Evolutionary conservation across 768 basidiomycete species (phyloP).

Genomic region (Butyriboletus loyo): DNA sequence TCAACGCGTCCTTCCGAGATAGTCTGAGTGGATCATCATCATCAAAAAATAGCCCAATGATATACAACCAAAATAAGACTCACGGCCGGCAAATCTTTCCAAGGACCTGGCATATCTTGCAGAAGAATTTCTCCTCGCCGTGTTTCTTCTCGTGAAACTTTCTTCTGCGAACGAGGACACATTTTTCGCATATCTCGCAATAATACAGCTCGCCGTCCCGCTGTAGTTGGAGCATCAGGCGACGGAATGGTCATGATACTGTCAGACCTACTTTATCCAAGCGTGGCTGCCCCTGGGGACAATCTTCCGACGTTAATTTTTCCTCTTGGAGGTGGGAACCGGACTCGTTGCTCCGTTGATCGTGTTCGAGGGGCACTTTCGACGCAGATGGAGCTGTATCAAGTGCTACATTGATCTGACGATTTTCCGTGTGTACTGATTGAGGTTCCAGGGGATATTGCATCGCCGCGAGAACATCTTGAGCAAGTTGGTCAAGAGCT

Average conservation of each 20-base stretch:
- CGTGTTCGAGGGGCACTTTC: background rate
- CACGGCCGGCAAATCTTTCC: background rate
- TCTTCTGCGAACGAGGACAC: background rate
- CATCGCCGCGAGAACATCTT: too few relatives aligned
- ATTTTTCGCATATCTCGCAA: background rate
- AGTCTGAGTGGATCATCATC: background rate
- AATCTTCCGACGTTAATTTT: too few relatives aligned
- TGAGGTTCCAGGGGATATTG: background rate
- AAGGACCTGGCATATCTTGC: background rate
- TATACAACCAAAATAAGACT: background rate
- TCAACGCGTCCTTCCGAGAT: conserved; percentile 1
- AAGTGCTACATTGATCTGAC: background rate
- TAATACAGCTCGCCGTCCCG: background rate
- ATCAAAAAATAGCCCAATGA: background rate
- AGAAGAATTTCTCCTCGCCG: background rate
- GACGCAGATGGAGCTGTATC: background rate
- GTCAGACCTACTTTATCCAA: background rate
- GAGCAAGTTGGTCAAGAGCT: background rate
- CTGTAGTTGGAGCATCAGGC: background rate
- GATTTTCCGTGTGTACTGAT: background rate
- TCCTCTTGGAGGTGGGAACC: too few relatives aligned
- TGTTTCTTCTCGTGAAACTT: background rate
- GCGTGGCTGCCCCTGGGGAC: background rate
- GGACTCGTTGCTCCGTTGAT: background rate
- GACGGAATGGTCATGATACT: too few relatives aligned